phyloP scores from a whole-genome alignment of 2,329 filamentous ascomycete genomes.

The Ophiosphaerella narmari region DNA sequence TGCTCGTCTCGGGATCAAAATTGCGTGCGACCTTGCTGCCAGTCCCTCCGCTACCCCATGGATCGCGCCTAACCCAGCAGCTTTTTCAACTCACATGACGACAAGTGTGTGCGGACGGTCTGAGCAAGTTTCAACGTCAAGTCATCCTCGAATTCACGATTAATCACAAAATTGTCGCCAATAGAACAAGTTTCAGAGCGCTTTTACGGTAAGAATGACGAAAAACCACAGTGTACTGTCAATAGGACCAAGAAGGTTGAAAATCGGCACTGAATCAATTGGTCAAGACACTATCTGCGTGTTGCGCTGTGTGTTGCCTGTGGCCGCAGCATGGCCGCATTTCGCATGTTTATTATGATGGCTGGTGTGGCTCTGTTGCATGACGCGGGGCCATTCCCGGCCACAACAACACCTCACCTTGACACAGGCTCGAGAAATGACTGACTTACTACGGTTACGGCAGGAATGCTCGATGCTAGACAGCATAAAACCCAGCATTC shows the following conservation, averaged over 20 bases:
- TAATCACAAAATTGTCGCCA: slow-evolving; percentile 2
- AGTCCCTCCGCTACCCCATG: slow-evolving; percentile 37
- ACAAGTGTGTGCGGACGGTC: slow-evolving; percentile 40
- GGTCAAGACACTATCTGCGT: slow-evolving; percentile 36
- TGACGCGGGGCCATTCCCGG: slow-evolving; percentile 32
- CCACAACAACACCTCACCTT: slow-evolving; percentile 29
- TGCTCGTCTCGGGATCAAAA: slow-evolving; percentile 46
- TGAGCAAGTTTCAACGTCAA: slow-evolving; percentile 49
- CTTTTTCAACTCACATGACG: slow-evolving; percentile 47
- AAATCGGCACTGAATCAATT: slow-evolving; percentile 34
- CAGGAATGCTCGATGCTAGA: slow-evolving; percentile 14
- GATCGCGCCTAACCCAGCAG: slow-evolving; percentile 46
- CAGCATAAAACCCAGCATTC: slow-evolving; percentile 7
- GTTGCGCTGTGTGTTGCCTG: slow-evolving; percentile 25
- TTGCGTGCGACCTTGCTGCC: slow-evolving; percentile 42
- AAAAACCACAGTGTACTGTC: slow-evolving; percentile 20
- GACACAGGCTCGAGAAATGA: slow-evolving; percentile 20
- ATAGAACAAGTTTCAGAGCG: neutral
- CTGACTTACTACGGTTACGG: slow-evolving; percentile 19
- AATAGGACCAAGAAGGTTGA: slow-evolving; percentile 22
- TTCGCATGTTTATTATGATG: slow-evolving; percentile 41
- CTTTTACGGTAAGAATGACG: slow-evolving; percentile 20
- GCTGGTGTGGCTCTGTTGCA: slow-evolving; percentile 37
- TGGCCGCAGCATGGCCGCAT: slow-evolving; percentile 33
- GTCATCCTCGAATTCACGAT: slow-evolving; percentile 18